Conservation (phyloP, 768 basidiomycete species). For the Psilocybe subaeruginosa region DNA sequence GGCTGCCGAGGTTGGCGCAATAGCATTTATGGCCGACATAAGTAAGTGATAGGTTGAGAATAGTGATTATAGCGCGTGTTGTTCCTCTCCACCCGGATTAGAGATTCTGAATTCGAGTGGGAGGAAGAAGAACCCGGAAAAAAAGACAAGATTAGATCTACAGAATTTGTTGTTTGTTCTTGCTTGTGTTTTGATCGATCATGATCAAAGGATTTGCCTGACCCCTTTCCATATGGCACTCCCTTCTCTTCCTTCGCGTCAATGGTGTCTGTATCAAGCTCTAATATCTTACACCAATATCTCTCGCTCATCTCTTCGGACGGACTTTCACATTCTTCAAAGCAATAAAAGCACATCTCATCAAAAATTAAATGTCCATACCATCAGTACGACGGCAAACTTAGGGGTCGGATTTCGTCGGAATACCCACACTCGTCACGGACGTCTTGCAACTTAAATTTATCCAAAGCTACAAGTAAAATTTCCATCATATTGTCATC, state of each 20-base stretch:
- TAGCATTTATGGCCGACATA: slow-evolving; percentile 20
- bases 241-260: too few relatives aligned
- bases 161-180: slow-evolving; percentile 38
- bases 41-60: slow-evolving; percentile 10
- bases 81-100: slow-evolving; percentile 54
- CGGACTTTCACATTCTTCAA: too few relatives aligned
- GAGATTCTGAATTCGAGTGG: slow-evolving; percentile 41
- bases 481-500: not conserved
- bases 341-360: too few relatives aligned
- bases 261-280: too few relatives aligned
- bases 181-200: slow-evolving; percentile 22
- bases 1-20: slow-evolving; percentile 35
- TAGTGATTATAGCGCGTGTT: slow-evolving; percentile 21
- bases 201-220: not conserved
- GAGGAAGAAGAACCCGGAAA: slow-evolving; percentile 56
- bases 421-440: too few relatives aligned
- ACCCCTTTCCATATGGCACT: not conserved
- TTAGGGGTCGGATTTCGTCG: too few relatives aligned
- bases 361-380: not conserved
- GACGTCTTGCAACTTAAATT: too few relatives aligned
- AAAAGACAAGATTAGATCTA: slow-evolving; percentile 36
- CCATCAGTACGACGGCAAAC: too few relatives aligned
- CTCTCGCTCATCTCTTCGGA: too few relatives aligned
- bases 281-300: too few relatives aligned
- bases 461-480: too few relatives aligned